Base-by-base conservation (phyloP, 257 asterid genomes). In the Solanum bulbocastanum region DNA sequence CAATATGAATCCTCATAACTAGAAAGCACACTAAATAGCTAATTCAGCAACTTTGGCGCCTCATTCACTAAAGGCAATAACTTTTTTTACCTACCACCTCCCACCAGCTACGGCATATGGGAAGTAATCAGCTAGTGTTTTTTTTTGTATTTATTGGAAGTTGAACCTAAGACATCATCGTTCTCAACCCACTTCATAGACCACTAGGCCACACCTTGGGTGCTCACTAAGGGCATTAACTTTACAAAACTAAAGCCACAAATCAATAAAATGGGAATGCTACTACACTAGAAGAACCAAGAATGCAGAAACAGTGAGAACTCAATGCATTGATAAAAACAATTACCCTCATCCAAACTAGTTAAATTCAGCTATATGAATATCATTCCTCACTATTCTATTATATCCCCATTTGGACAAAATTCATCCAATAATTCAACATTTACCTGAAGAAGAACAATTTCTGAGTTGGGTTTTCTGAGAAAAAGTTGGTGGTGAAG, bases 401-500 rank as follows among this genome's bases (percentile, higher is more conserved):
- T 74, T 74, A 36, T 10, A 73, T 73, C 12, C 44, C 46, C 46
- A 36, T 36, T 35, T 35, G 46, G 30, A 2, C 81, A 73, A 74
- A 13, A 22, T 37, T 8, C 30, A 35, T 9, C 42, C 81, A 35
- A 62, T 22, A 65, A 76, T 42, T n/a, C 22, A 86, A 52, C 56
- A 37, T 76, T 35, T 20, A 95, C 95, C 96, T 89, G 95, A 94
- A 83, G 91, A 87, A 18, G 92, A 90, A 73, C 92, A 90, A 85
- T 89, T 93, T 85, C 93, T 92, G 89, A 90, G 79, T 87, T 92
- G 94, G 90, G 88, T 89, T 90, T 94, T 91, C 86, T 90, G 87
- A 89, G 94, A 87, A 82, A 94, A 91, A 84, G 92, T 91, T n/a
- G 95, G 90, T 46, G 98, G 94, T 84, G 97, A 93, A 89, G 97